A percentile compares a stretch with the other conserved stretches of the same genome.
phyloP scores from a whole-genome alignment of 2,329 filamentous ascomycete genomes.

The Meredithiella fracta region DNA sequence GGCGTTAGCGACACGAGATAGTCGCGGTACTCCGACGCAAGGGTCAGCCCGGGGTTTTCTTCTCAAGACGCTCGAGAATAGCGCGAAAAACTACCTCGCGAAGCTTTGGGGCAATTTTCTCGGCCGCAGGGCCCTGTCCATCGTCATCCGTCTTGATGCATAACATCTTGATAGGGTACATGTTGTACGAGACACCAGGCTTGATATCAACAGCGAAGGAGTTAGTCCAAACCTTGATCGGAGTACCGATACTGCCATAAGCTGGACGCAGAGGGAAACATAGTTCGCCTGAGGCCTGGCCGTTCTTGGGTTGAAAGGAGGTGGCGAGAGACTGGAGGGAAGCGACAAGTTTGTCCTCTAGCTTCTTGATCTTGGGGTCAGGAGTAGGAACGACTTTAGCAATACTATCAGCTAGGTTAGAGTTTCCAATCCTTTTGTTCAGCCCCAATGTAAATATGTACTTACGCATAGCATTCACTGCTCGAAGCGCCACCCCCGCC shows the following conservation, averaged over 20 bases:
- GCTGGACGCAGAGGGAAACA: conserved; percentile 32
- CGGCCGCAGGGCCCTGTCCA: conserved; percentile 4
- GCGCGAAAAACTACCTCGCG: conserved; percentile 27
- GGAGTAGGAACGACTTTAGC: conserved; percentile 15
- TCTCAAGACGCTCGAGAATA: conserved; percentile 23
- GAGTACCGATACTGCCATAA: conserved; percentile 29
- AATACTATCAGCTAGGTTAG: conserved; percentile 14
- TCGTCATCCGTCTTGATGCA: conserved; percentile 10
- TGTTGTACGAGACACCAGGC: conserved; percentile 23
- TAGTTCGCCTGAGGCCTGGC: conserved; percentile 9
- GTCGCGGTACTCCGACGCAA: conserved; percentile 35
- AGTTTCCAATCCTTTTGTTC: too few relatives aligned
- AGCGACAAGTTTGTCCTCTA: conserved; percentile 26
- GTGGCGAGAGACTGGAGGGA: conserved; percentile 21
- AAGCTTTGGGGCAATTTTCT: conserved; percentile 27
- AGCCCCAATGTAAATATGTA: background rate
- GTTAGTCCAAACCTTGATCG: conserved; percentile 36
- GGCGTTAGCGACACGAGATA: conserved; percentile 22
- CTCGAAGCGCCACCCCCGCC: conserved; percentile 16
- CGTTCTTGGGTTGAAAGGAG: conserved; percentile 21
- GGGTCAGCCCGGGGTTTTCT: conserved; percentile 19
- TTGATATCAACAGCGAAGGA: conserved; percentile 32
- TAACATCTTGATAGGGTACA: conserved; percentile 26
- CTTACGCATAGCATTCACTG: conserved; percentile 16
- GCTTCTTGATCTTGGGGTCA: conserved; percentile 20